Base-by-base conservation (phyloP, 805 yeast genomes). In the Torulaspora maleeae region DNA sequence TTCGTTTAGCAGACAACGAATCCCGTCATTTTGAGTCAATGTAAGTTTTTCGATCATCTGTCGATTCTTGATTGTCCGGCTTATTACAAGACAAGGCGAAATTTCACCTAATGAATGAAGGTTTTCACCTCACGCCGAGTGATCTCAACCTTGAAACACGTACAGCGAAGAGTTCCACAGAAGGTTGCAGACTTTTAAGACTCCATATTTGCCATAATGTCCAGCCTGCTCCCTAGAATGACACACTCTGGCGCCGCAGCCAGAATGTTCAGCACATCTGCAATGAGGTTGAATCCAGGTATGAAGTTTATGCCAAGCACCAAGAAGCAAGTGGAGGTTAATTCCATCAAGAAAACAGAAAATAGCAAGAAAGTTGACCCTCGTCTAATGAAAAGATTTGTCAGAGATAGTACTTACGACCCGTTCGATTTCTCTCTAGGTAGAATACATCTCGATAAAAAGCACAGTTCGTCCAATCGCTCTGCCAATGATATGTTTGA, bases 371-470 rank as follows among this genome's bases (percentile, higher is more conserved):
- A 56, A 43, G 56, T 70, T 41, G 65, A 67, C 51, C 64, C 69
- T 40, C 46, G 52, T 8, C 72, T 76, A 48, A 64, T 74, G 28
- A 74, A 70, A 57, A 73, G 65, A 45, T 80, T 83, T 60, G 68
- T 63, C 12, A 67, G 67, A 3, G 79, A 78, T 38, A 67, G 75
- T 4, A 76, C 79, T 0, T 88, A 88, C 60, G 91, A 85, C 55
- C 93, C 96, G 41, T 83, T 82, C 66, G 95, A 86, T 63, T 86
- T 87, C 55, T 77, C 86, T 25, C 64, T 79, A 57, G 78, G 82
- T 37, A 78, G 76, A 53, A 56, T 78, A 30, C 70, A 74, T 49
- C 75, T 79, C 54, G 81, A 78, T 38, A 70, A 63, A 51, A 74
- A 71, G 51, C 43, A 52, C 30, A 46, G 61, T 47, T 57, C 57